Base-by-base conservation (phyloP, 2,329 filamentous ascomycete species). In the Trichoderma sp. region DNA sequence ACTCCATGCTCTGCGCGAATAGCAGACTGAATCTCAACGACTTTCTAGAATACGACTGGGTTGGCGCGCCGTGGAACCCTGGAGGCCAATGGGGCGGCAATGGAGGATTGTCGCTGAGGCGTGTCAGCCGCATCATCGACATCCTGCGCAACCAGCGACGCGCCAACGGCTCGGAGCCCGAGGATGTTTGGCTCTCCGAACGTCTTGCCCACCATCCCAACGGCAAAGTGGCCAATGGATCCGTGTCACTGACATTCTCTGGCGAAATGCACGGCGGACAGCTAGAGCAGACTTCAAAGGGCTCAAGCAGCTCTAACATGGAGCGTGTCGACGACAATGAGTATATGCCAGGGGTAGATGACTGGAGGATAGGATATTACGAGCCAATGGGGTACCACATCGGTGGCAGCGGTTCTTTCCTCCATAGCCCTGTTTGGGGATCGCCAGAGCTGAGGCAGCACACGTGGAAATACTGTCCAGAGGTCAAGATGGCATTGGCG, bases 361-460 rank as follows among this genome's bases (percentile, higher is more conserved):
- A 83, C 73, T 85, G 83, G 82, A 80, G 84, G 18, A 73, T 81
- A n/a, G 84, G 84, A 16, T 83, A 82, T 72, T 86, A 86, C 74
- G 81, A 86, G 74, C 86, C 86, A 16, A 86, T 88, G 85, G 86
- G 86, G 54, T 88, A 86, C 74, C 86, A 88, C 74, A 85, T 83
- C 1, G 85, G 85, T 26, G 82, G 82, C 8, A 82, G 81, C 66
- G 85, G 86, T 59, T 74, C 74, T 14, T 80, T 75, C 64, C 76
- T 87, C 21, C 82, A 85, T 70, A 69, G 73, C 13, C 77, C 76
- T 1, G 81, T 87, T 51, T 88, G 85, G 85, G 83, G 83, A 30
- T 81, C 78, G 5, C 82, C 81, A 0, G 78, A 81, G 70, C 73
- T 79, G 74, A 78, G 86, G 30, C 80, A 80, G 70, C 82, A 86